Evolutionary conservation across 2,329 filamentous ascomycete species (phyloP).

Genomic region (Paraphoma chrysanthemicola): DNA sequence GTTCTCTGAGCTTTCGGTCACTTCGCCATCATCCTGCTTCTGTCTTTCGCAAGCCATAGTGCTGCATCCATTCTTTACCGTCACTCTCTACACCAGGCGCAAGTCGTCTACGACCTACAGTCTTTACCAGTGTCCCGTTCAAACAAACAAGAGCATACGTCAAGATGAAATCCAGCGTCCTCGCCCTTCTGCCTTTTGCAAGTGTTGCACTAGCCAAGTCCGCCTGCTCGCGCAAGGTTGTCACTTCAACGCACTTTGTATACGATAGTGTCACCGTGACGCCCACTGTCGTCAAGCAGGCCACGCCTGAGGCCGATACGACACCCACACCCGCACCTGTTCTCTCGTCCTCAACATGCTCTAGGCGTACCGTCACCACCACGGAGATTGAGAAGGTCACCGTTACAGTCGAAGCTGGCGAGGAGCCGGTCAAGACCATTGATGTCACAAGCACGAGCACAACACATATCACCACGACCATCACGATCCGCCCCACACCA

Average conservation of each 20-base stretch:
- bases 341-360: background rate
- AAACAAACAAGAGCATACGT: conserved; percentile 7
- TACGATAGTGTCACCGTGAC: conserved; percentile 21
- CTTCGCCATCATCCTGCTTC: conserved; percentile 1
- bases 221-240: conserved; percentile 24
- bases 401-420: conserved; percentile 14
- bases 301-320: background rate
- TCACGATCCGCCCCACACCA: conserved; percentile 19
- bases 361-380: conserved; percentile 21
- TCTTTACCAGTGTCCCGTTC: conserved; percentile 10
- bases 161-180: conserved; percentile 35
- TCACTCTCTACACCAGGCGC: conserved; percentile 4
- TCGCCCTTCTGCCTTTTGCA: conserved; percentile 33
- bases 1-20: conserved; percentile 10
- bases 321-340: background rate
- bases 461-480: conserved; percentile 17
- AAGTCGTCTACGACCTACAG: conserved; percentile 10
- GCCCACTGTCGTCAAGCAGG: background rate
- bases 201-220: conserved; percentile 34
- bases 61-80: conserved; percentile 35
- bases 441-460: conserved; percentile 21
- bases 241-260: conserved; percentile 20
- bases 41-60: conserved; percentile 34
- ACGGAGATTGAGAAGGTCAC: conserved; percentile 23
- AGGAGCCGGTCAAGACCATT: conserved; percentile 17